phyloP scores from a whole-genome alignment of 805 yeast genomes.

The Suhomyces canberraensis region DNA sequence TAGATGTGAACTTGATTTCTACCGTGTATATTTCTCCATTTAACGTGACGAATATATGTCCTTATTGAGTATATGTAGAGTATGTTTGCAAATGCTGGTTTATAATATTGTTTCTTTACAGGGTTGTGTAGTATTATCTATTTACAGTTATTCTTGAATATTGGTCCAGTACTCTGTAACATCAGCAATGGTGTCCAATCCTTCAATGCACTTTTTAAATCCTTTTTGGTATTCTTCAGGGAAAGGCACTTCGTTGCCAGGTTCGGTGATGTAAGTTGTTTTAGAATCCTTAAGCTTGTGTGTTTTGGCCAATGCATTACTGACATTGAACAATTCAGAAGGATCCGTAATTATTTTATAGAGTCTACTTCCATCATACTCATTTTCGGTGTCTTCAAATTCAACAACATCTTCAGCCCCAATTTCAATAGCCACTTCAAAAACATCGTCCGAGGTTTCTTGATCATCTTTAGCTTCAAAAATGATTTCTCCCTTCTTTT shows the following conservation, averaged over 20 bases:
- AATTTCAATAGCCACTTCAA: constrained; percentile 72
- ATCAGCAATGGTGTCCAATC: constrained; percentile 78
- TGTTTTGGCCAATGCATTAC: constrained; percentile 50
- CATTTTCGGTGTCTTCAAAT: constrained; percentile 39
- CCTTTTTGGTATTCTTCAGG: constrained; percentile 49
- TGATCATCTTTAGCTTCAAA: constrained; percentile 39
- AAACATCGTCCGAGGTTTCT: constrained; percentile 56
- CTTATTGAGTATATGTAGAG: no score
- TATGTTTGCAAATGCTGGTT: no score
- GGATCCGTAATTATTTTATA: constrained; percentile 61
- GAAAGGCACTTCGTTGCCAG: constrained; percentile 56
- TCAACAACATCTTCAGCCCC: constrained; percentile 80
- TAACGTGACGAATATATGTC: no score
- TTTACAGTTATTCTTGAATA: constrained; percentile 34
- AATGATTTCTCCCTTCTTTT: constrained; percentile 69
- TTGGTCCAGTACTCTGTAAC: constrained; percentile 79
- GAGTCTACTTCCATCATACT: constrained; percentile 31
- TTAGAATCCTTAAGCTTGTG: constrained; percentile 70
- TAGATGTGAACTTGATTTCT: no score
- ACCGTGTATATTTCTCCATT: no score
- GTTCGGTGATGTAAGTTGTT: constrained; percentile 61
- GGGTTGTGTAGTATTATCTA: no score
- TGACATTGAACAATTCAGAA: constrained; percentile 56
- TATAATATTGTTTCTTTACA: neutral
- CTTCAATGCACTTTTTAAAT: constrained; percentile 54